These are phyloP conservation scores for Tausonia pullulans DNA, from an alignment of 1,284 basidiomycete genomes.

Conservation along the genomic window DNA sequence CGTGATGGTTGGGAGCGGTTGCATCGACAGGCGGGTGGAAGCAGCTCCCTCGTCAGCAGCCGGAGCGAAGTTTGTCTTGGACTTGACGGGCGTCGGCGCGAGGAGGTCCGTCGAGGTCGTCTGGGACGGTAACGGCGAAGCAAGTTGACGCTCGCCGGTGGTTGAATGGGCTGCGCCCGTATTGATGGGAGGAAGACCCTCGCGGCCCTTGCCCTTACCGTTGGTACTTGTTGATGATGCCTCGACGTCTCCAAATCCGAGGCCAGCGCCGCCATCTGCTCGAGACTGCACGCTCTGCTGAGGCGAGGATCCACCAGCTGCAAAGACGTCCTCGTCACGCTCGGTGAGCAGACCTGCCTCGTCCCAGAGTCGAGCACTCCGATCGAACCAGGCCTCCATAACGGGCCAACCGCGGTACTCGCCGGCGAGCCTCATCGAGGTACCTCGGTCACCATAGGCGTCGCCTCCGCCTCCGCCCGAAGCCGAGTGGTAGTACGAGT, in stretches of 20 bases:
- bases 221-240: not conserved
- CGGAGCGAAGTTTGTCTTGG: not conserved
- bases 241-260: slow-evolving; percentile 2
- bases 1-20: not conserved
- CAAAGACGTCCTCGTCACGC: slow-evolving; percentile 27
- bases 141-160: not conserved
- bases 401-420: slow-evolving; percentile 83
- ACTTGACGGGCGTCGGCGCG: slow-evolving; percentile 5
- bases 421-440: slow-evolving; percentile 54
- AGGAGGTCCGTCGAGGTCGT: not conserved
- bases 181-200: not conserved
- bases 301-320: slow-evolving; percentile 20
- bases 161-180: not conserved
- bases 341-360: slow-evolving; percentile 55
- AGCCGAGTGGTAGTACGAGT: slow-evolving; percentile 57
- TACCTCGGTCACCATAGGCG: slow-evolving; percentile 50
- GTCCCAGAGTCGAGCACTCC: slow-evolving; percentile 71
- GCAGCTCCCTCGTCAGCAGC: not conserved
- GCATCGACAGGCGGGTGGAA: not conserved
- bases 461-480: slow-evolving; percentile 52
- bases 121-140: not conserved
- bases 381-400: slow-evolving; percentile 80
- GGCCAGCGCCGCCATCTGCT: not conserved
- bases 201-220: not conserved
- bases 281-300: no score